phyloP scores from a whole-genome alignment of 139 green algal species.

The Nannochloris sp. region DNA sequence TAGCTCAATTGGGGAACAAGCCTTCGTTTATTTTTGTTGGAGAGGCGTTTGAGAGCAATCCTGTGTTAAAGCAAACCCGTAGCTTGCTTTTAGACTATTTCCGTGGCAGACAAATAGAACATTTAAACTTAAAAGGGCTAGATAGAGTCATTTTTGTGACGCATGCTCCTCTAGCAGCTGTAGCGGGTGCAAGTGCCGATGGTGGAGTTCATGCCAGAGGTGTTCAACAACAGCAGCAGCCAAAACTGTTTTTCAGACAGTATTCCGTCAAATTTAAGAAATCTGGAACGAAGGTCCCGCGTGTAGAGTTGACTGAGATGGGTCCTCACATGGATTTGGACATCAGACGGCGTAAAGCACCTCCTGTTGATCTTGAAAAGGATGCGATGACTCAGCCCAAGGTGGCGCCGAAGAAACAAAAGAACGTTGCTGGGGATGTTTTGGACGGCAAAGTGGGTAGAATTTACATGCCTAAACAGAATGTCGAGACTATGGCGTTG shows the following conservation, averaged over 20 bases:
- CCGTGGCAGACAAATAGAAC: slow-evolving; percentile 56
- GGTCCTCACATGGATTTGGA: slow-evolving; percentile 69
- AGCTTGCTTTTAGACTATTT: slow-evolving; percentile 85
- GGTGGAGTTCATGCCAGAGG: no score
- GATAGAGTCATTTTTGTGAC: slow-evolving; percentile 65
- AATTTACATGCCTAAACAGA: slow-evolving; percentile 90
- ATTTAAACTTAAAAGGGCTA: slow-evolving; percentile 75
- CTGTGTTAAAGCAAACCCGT: slow-evolving; percentile 53
- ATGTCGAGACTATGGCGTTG: slow-evolving; percentile 66
- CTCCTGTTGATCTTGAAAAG: slow-evolving; percentile 64
- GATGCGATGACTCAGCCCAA: slow-evolving; percentile 72
- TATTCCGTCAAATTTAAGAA: slow-evolving; percentile 73
- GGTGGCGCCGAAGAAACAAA: slow-evolving; percentile 75
- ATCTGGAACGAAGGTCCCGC: slow-evolving; percentile 55
- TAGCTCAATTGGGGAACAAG: slow-evolving; percentile 50
- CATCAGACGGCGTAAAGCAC: slow-evolving; percentile 51
- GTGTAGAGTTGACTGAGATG: slow-evolving; percentile 74
- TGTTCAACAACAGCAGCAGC: slow-evolving; percentile 3
- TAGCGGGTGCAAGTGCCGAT: neutral
- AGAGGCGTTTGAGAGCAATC: slow-evolving; percentile 72
- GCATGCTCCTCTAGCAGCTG: neutral
- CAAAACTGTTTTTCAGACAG: slow-evolving; percentile 60
- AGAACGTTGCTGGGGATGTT: slow-evolving; percentile 72
- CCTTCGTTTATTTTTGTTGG: slow-evolving; percentile 80
- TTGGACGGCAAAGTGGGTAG: slow-evolving; percentile 80